phyloP scores from a whole-genome alignment of 108 stramenopile genomes.

The Cyclotella kingstonii region DNA sequence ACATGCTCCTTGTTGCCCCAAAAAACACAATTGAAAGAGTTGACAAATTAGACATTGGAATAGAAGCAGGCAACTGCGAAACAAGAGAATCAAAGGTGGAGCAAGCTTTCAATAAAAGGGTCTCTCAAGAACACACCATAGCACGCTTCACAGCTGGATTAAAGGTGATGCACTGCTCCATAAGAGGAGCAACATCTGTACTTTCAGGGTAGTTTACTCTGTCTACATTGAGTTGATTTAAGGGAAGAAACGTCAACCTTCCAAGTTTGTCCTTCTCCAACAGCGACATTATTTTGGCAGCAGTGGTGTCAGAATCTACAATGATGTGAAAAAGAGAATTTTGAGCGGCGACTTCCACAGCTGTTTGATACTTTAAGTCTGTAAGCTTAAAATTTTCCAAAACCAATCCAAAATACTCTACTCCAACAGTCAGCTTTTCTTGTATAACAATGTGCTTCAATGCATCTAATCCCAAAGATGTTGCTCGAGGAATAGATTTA shows the following conservation, averaged over 20 bases:
- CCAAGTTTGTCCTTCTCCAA: constrained; percentile 87
- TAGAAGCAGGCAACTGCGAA: no score
- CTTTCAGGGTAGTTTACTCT: constrained; percentile 63
- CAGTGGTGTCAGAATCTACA: constrained; percentile 96
- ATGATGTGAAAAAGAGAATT: constrained; percentile 96
- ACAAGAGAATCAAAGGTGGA: no score
- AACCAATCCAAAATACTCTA: constrained; percentile 90
- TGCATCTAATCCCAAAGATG: constrained; percentile 80
- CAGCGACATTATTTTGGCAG: constrained; percentile 85
- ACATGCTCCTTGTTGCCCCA: constrained; percentile 78
- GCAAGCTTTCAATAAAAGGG: no score
- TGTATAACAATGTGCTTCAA: constrained; percentile 74
- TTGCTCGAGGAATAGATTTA: constrained; percentile 85
- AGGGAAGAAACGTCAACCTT: constrained; percentile 97
- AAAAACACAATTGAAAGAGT: no score
- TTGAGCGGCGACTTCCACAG: constrained; percentile 94
- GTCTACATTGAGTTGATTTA: constrained; percentile 84
- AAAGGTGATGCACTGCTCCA: constrained; percentile 74
- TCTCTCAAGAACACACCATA: constrained; percentile 67
- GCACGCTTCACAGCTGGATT: constrained; percentile 79
- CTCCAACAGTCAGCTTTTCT: constrained; percentile 60
- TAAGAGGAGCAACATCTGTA: constrained; percentile 68
- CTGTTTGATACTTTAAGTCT: constrained; percentile 81
- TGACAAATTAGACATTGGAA: no score
- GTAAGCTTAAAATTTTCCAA: constrained; percentile 88